A percentile compares a stretch with the other conserved stretches of the same genome.
Evolutionary conservation across 495 filamentous ascomycete species (phyloP).

Genomic region (Hypoxylon lenormandii): DNA sequence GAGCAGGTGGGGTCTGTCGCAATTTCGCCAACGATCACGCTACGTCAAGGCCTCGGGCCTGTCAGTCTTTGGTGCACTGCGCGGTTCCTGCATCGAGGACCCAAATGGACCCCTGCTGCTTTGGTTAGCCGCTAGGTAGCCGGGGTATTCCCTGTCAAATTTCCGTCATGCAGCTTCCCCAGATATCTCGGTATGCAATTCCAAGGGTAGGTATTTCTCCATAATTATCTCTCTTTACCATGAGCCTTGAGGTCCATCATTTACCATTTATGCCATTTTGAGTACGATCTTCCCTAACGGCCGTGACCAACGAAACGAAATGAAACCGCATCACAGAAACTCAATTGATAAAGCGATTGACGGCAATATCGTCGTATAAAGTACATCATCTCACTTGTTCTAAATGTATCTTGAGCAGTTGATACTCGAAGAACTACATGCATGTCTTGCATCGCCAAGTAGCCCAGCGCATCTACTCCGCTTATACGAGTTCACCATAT

Average conservation of each 20-base stretch:
- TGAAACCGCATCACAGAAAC: neutral
- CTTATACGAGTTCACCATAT: neutral
- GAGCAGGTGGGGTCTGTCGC: conserved; percentile 27
- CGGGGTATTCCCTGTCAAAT: conserved; percentile 18
- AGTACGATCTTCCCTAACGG: neutral
- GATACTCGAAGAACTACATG: neutral
- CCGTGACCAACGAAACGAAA: neutral
- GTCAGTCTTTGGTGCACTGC: conserved; percentile 39
- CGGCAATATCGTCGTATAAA: too few species aligned
- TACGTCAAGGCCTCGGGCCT: conserved; percentile 13
- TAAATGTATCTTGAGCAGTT: too few species aligned
- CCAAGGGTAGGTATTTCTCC: neutral
- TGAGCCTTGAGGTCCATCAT: too few species aligned
- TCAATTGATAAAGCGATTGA: neutral
- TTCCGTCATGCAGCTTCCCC: conserved; percentile 36
- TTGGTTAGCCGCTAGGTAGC: neutral
- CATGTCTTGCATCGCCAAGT: neutral
- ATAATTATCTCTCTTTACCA: conserved; percentile 9
- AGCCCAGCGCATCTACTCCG: neutral
- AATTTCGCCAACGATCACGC: conserved; percentile 40
- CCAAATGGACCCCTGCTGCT: conserved; percentile 1
- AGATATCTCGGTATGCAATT: conserved; percentile 40
- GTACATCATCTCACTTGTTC: too few species aligned
- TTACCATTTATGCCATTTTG: neutral
- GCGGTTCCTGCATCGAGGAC: conserved; percentile 35